Evolutionary conservation across 805 yeast species (phyloP).

Genomic region (Candida lessepsii): DNA sequence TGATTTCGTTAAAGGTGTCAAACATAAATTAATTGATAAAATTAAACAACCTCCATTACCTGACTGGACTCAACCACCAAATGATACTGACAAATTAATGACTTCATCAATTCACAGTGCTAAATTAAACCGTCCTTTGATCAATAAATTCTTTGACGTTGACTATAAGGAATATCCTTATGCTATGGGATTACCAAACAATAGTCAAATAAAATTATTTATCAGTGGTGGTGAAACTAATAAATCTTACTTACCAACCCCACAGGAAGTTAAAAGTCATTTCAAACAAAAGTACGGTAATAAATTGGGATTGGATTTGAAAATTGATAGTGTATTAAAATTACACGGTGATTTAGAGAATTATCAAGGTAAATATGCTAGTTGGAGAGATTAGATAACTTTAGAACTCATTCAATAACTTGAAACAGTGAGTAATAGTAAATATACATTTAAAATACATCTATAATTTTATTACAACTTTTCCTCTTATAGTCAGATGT

Average conservation of each 20-base stretch:
- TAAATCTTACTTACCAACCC: conserved; percentile 67
- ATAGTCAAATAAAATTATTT: conserved; percentile 58
- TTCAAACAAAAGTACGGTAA: conserved; percentile 51
- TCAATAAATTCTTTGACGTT: conserved; percentile 39
- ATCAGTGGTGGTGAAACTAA: conserved; percentile 69
- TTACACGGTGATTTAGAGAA: conserved; percentile 49
- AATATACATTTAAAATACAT: conserved; percentile 11
- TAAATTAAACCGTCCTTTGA: conserved; percentile 34
- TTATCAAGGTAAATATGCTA: conserved; percentile 42
- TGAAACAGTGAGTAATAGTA: not conserved
- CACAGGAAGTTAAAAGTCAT: conserved; percentile 61
- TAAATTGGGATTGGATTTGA: conserved; percentile 59
- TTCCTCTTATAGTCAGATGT: too few species aligned
- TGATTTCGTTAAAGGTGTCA: conserved; percentile 70
- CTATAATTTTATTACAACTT: not conserved
- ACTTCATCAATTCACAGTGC: conserved; percentile 21
- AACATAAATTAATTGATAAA: conserved; percentile 61
- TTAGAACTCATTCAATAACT: too few species aligned
- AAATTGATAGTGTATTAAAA: conserved; percentile 58
- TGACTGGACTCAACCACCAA: conserved; percentile 21
- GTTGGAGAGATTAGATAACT: conserved; percentile 32
- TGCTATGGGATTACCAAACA: conserved; percentile 79
- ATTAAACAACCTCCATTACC: conserved; percentile 46
- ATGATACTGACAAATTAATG: conserved; percentile 21
- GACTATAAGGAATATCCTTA: conserved; percentile 51